These are phyloP conservation scores for Picochlorum sp. DNA, from an alignment of 139 green algal species.

Conservation along the genomic window DNA sequence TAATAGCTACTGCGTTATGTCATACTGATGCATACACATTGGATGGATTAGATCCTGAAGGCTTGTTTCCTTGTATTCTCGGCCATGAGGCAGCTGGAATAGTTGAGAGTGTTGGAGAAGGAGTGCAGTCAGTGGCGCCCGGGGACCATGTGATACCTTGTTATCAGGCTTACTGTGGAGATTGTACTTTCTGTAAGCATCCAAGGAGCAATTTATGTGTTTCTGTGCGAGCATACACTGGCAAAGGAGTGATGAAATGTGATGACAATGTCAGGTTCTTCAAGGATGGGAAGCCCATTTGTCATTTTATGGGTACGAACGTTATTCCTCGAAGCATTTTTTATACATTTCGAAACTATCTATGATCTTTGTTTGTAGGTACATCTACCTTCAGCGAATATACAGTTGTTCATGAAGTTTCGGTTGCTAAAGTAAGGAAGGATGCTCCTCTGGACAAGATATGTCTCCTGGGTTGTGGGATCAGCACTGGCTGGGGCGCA, in stretches of 20 bases:
- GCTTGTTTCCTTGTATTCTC: constrained; percentile 93
- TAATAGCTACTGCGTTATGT: constrained; percentile 83
- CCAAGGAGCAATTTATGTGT: constrained; percentile 28
- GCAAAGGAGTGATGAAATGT: constrained; percentile 86
- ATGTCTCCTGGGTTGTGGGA: constrained; percentile 83
- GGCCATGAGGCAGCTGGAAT: constrained; percentile 93
- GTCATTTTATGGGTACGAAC: constrained; percentile 99
- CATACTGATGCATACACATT: constrained; percentile 95
- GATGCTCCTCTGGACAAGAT: constrained; percentile 66
- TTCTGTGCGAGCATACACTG: constrained; percentile 68
- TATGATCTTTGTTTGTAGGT: too few relatives aligned
- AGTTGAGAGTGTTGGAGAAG: constrained; percentile 87
- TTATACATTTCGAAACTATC: too few relatives aligned
- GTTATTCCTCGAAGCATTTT: too few relatives aligned
- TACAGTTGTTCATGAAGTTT: constrained; percentile 90
- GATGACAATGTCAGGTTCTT: constrained; percentile 77
- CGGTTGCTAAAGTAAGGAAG: constrained; percentile 61
- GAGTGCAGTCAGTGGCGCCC: constrained; percentile 37
- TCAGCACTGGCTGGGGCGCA: constrained; percentile 75
- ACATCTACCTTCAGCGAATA: constrained; percentile 96
- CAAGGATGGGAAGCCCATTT: constrained; percentile 77
- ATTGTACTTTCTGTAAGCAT: constrained; percentile 95
- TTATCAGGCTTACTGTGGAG: constrained; percentile 67
- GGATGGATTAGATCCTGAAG: constrained; percentile 57
- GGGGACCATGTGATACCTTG: constrained; percentile 22